Evolutionary conservation across 306 rosid species (phyloP), one percentile per base, ranked within the genome.

Genomic region (Cicer pinnatifidum): DNA sequence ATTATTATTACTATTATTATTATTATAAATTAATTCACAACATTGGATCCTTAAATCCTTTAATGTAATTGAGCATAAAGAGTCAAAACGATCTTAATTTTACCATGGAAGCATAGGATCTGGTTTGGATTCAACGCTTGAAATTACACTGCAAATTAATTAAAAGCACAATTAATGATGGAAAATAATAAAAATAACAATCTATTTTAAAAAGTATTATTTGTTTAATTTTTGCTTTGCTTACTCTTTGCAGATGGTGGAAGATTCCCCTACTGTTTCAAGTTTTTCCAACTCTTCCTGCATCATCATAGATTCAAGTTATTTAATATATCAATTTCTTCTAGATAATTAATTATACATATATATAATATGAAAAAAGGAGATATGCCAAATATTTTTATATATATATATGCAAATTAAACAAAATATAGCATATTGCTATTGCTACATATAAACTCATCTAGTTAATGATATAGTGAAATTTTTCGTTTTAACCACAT

Each of bases 31-130:
- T 28, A 28, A 28, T 28, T 19, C 9, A 20, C 19, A 37, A 70
- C 57, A 62, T 13, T 56, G 56, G 45, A 71, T 17, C 47, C 37
- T 47, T 82, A 45, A 50, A 23, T 28, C 33, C 33, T 28, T 28
- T 28, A 28, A 12, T 3, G 2, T 33, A 59, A 11, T 11, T 9
- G 40, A 57, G 40, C 23, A 13, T 4, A 23, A 50, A 60, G 3
- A 60, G 39, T 56, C 45, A 35, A 38, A 33, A 57, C 40, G 35
- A 28, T 71, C 15, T 70, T 59, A 59, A 59, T 59, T 85, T 89
- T 89, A 92, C 98, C 57, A 57, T 69, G 97, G 88, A 85, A 93
- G 96, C 75, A 93, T 74, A 3, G 97, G 98, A 89, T 93, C 98
- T 9, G 93, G 85, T 72, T 61, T 53, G 71, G 85, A 84, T 62